A percentile compares a stretch with the other conserved stretches of the same genome.
These are phyloP conservation scores for Solanum tacnaense DNA, from an alignment of 257 asterid genomes.

Conservation along the genomic window DNA sequence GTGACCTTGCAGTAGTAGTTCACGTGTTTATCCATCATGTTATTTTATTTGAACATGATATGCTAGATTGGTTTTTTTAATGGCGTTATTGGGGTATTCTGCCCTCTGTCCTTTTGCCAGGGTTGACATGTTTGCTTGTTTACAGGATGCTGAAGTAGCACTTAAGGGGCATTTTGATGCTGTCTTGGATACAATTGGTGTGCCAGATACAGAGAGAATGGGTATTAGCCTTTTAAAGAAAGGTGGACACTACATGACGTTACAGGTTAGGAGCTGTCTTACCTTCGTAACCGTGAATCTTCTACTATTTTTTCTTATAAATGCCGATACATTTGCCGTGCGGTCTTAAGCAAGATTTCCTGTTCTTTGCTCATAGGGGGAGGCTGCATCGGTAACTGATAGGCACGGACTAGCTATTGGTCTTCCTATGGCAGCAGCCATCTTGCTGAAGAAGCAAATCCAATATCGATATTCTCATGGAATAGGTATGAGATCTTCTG, in stretches of 20 bases:
- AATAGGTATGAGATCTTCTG: conserved; percentile 36
- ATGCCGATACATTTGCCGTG: background rate
- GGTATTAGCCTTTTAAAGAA: conserved; percentile 68
- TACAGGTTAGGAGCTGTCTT: conserved; percentile 48
- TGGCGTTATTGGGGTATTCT: background rate
- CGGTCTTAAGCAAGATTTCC: background rate
- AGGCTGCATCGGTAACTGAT: conserved; percentile 77
- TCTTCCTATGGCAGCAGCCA: conserved; percentile 59
- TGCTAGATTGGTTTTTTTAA: background rate
- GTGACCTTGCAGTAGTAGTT: conserved; percentile 20
- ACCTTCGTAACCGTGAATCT: background rate
- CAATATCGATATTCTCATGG: conserved; percentile 79
- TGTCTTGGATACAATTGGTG: conserved; percentile 84
- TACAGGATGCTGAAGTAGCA: conserved; percentile 63
- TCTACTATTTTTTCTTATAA: background rate
- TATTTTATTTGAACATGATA: background rate
- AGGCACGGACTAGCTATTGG: conserved; percentile 74
- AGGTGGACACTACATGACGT: conserved; percentile 96
- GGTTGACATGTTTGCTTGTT: background rate
- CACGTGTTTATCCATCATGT: background rate
- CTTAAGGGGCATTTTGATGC: conserved; percentile 86
- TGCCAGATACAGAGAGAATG: conserved; percentile 72
- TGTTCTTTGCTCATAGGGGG: conserved; percentile 48
- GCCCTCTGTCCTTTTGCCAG: background rate
- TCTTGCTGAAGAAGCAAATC: conserved; percentile 63